phyloP scores from a whole-genome alignment of 2,329 filamentous ascomycete genomes.

The Penicillium palitans region DNA sequence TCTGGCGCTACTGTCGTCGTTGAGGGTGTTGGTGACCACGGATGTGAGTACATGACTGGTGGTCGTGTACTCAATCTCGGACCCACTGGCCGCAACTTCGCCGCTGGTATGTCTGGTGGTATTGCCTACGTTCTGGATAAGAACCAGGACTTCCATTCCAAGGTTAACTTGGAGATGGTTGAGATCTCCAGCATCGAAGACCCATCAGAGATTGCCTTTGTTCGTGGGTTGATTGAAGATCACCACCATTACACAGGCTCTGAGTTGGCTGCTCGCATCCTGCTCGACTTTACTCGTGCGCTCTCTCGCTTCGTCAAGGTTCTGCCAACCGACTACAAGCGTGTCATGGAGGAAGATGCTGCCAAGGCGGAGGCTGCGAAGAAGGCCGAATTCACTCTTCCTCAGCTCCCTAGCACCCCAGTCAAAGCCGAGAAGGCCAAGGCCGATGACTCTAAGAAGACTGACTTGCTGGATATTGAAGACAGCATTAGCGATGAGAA shows the following conservation, averaged over 20 bases:
- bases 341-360: constrained; percentile 81
- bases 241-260: constrained; percentile 98
- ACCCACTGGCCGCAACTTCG: constrained; percentile 91
- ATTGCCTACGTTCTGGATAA: constrained; percentile 94
- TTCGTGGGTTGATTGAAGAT: constrained; percentile 90
- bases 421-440: constrained; percentile 56
- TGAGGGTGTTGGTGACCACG: constrained; percentile 93
- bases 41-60: constrained; percentile 98
- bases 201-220: constrained; percentile 81
- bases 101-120: constrained; percentile 96
- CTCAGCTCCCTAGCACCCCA: constrained; percentile 65
- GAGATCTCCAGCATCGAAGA: constrained; percentile 83
- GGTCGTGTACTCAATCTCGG: constrained; percentile 86
- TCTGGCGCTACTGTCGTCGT: constrained; percentile 95
- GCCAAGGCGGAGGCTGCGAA: constrained; percentile 82
- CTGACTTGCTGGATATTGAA: constrained; percentile 79
- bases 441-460: constrained; percentile 65
- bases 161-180: constrained; percentile 98
- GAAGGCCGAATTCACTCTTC: constrained; percentile 78
- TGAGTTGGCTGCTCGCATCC: constrained; percentile 85
- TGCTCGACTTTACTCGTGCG: constrained; percentile 93
- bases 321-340: constrained; percentile 93
- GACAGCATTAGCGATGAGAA: constrained; percentile 83
- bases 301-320: constrained; percentile 91
- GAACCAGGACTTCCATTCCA: constrained; percentile 82